Conservation (phyloP, 202 grass and related monocot genomes). For the Zizania palustris region DNA sequence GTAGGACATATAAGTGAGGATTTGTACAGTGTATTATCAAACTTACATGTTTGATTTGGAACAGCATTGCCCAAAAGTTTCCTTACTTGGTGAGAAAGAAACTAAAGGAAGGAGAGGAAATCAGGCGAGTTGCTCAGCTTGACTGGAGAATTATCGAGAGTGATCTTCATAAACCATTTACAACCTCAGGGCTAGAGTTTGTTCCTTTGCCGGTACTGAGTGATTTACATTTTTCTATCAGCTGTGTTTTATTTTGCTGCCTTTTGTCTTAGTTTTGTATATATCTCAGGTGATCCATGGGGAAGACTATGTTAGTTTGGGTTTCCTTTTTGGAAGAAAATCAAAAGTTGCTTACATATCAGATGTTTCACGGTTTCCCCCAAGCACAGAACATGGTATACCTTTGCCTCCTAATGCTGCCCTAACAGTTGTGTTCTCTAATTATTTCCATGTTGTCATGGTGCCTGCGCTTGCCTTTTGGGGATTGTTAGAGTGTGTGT, state of each 20-base stretch:
- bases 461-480: slow-evolving; percentile 8
- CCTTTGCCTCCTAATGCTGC: slow-evolving; percentile 8
- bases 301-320: slow-evolving; percentile 86
- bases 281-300: slow-evolving; percentile 85
- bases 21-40: not conserved
- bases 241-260: slow-evolving; percentile 23
- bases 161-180: slow-evolving; percentile 67
- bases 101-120: slow-evolving; percentile 76
- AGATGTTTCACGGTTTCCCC: slow-evolving; percentile 89
- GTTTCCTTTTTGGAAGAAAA: slow-evolving; percentile 88
- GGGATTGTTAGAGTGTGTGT: too few species aligned
- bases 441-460: not conserved
- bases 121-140: slow-evolving; percentile 83
- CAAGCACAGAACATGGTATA: slow-evolving; percentile 83
- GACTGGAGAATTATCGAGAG: slow-evolving; percentile 94
- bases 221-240: not conserved
- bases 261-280: slow-evolving; percentile 17
- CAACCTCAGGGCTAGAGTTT: slow-evolving; percentile 81
- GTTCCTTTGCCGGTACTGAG: slow-evolving; percentile 75
- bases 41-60: slow-evolving; percentile 40
- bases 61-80: slow-evolving; percentile 85
- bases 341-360: slow-evolving; percentile 97
- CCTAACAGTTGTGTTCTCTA: not conserved
- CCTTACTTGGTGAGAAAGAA: slow-evolving; percentile 87
- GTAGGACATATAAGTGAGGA: slow-evolving; percentile 17